These are phyloP conservation scores for Xylaria palmicola DNA, from an alignment of 495 filamentous ascomycete genomes.

Conservation along the genomic window DNA sequence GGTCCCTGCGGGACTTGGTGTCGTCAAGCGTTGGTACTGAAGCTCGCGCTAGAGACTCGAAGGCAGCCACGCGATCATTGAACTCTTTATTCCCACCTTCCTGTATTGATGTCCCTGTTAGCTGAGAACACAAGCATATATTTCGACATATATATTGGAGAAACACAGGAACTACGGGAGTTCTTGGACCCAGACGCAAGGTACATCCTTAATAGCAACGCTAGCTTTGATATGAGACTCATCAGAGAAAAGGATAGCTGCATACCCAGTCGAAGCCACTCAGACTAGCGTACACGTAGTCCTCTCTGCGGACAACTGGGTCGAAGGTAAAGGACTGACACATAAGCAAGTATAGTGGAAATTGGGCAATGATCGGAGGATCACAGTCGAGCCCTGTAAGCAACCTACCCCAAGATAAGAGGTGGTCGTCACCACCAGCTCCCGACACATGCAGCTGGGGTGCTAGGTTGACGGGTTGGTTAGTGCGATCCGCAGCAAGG, in stretches of 20 bases:
- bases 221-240: neutral
- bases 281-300: conserved; percentile 3
- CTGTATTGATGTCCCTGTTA: neutral
- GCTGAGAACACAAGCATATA: neutral
- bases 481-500: neutral
- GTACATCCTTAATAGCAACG: too few species aligned
- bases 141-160: too few species aligned
- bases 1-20: neutral
- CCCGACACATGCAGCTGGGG: neutral
- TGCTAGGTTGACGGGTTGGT: neutral
- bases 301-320: neutral
- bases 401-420: neutral
- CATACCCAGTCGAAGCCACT: conserved; percentile 8
- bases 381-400: conserved; percentile 4
- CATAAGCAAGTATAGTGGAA: conserved; percentile 5
- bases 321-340: conserved; percentile 3
- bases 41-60: neutral
- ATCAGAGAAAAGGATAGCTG: neutral
- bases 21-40: neutral
- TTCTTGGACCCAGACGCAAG: too few species aligned
- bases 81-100: conserved; percentile 1
- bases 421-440: conserved; percentile 1
- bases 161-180: too few species aligned
- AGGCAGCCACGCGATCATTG: neutral
- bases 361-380: conserved; percentile 5